Evolutionary conservation across 257 asterid species (phyloP).

Genomic region (Petunia axillaris): DNA sequence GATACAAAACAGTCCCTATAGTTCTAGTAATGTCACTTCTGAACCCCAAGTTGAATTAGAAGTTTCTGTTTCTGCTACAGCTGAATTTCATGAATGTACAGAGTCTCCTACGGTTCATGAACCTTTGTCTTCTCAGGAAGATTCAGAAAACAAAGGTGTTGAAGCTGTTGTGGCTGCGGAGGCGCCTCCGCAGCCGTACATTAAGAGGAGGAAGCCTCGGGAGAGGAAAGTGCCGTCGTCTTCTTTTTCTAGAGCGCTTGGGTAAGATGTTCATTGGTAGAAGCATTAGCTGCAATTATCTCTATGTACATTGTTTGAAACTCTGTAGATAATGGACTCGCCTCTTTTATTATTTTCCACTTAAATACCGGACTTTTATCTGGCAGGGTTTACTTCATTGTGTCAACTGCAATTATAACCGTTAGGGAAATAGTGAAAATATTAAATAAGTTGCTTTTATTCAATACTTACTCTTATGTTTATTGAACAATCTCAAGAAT

Average conservation of each 20-base stretch:
- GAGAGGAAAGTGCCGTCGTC: constrained; percentile 94
- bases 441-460: not conserved
- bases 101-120: not conserved
- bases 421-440: not conserved
- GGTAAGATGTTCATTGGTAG: constrained; percentile 44
- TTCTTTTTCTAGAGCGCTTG: constrained; percentile 90
- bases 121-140: not conserved
- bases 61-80: not conserved
- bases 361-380: too few species aligned
- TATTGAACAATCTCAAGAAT: not conserved
- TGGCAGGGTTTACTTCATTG: not conserved
- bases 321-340: too few species aligned
- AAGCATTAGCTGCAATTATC: not conserved
- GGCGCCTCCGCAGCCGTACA: not conserved
- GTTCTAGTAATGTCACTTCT: not conserved
- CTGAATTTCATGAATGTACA: not conserved
- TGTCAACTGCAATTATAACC: not conserved
- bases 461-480: constrained; percentile 14
- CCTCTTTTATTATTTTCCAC: too few species aligned
- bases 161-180: constrained; percentile 22
- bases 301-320: not conserved
- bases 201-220: constrained; percentile 68
- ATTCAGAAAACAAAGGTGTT: not conserved
- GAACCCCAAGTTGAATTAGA: constrained; percentile 12
- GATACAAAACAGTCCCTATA: constrained; percentile 11